A percentile compares a stretch with the other conserved stretches of the same genome.
Evolutionary conservation across 2,329 filamentous ascomycete genomes (phyloP).

Genomic region (Monilinia aucupariae): DNA sequence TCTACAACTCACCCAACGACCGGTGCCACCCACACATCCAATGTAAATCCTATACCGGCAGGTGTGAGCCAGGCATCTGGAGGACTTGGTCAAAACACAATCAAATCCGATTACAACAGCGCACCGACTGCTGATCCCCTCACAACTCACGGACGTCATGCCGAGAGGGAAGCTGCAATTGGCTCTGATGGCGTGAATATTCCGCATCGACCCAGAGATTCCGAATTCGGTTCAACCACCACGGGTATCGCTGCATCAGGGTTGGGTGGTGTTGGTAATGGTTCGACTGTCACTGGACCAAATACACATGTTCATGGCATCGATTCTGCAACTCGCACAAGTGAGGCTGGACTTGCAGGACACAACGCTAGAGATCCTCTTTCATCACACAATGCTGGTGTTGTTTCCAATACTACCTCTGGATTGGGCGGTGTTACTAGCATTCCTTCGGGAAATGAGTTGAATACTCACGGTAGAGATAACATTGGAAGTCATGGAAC

Average conservation of each 20-base stretch:
- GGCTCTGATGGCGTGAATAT: slow-evolving; percentile 12
- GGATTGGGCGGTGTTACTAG: background rate
- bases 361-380: slow-evolving; percentile 3
- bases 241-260: slow-evolving; percentile 1
- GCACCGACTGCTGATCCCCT: background rate
- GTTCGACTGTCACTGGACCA: slow-evolving; percentile 1
- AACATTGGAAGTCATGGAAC: background rate
- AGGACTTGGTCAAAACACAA: slow-evolving; percentile 4
- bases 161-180: slow-evolving; percentile 16
- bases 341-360: background rate
- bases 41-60: background rate
- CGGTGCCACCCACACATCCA: slow-evolving; percentile 20
- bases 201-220: background rate
- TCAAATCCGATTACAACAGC: slow-evolving; percentile 1
- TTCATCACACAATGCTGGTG: background rate
- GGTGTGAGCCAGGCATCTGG: background rate
- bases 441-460: background rate
- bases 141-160: slow-evolving; percentile 11
- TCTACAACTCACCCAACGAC: slow-evolving; percentile 18
- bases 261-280: background rate
- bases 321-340: background rate
- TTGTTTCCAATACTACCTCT: background rate
- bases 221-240: background rate
- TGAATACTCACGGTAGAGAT: slow-evolving; percentile 4
- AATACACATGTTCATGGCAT: slow-evolving; percentile 6